Conservation (phyloP, 331 rosid species). For the Pyrus hybrid region DNA sequence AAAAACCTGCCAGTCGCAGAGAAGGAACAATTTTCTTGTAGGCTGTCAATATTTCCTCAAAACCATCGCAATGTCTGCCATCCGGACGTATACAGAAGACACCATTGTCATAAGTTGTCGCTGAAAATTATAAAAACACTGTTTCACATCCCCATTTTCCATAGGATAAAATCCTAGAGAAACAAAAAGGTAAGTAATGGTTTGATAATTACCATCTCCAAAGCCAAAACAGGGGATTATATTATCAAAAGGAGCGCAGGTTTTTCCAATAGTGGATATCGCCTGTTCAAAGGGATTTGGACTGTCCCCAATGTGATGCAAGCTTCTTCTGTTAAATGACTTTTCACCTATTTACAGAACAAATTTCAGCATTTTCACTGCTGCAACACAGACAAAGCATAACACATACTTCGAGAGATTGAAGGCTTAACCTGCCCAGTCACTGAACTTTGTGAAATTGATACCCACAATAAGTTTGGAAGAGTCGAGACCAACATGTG, state of each 20-base stretch:
- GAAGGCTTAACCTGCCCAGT: conserved; percentile 62
- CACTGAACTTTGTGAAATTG: conserved; percentile 79
- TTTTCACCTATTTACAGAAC: conserved; percentile 34
- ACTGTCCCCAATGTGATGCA: conserved; percentile 53
- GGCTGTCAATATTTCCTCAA: conserved; percentile 70
- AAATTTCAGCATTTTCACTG: conserved; percentile 23
- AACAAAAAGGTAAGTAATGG: not conserved
- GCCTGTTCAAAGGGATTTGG: conserved; percentile 73
- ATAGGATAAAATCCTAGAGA: not conserved
- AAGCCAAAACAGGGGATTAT: conserved; percentile 82
- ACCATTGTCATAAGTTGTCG: conserved; percentile 67
- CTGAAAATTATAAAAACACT: conserved; percentile 29
- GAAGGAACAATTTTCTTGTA: conserved; percentile 63
- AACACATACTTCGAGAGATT: not conserved
- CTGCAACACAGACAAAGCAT: not conserved
- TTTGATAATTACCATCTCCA: conserved; percentile 61
- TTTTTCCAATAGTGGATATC: conserved; percentile 68
- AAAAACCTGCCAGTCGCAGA: conserved; percentile 67
- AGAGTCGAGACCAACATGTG: conserved; percentile 64
- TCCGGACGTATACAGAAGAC: conserved; percentile 57
- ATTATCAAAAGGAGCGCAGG: conserved; percentile 59
- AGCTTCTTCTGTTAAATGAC: conserved; percentile 49
- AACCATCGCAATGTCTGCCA: conserved; percentile 61
- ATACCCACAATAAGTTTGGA: conserved; percentile 72
- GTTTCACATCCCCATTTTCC: not conserved